These are phyloP conservation scores for Phanerochaete carnosa DNA, from an alignment of 768 basidiomycete species.

Conservation along the genomic window DNA sequence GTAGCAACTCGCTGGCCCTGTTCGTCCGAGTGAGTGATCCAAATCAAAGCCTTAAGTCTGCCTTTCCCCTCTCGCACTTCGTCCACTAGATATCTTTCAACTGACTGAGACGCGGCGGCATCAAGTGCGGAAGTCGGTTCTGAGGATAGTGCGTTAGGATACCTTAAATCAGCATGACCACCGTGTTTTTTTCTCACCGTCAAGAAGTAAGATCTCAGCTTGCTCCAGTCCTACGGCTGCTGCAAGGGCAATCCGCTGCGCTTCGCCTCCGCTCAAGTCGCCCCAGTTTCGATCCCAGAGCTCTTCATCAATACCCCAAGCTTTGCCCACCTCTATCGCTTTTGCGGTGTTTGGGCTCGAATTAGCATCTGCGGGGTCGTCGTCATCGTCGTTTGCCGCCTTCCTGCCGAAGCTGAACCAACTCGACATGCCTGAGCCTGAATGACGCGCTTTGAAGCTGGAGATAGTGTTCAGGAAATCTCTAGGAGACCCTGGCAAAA, in stretches of 20 bases:
- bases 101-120: constrained; percentile 54
- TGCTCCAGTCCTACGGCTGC: constrained; percentile 68
- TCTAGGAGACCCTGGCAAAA: constrained; percentile 78
- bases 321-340: constrained; percentile 50
- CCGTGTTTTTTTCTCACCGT: constrained; percentile 44
- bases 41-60: constrained; percentile 68
- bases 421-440: constrained; percentile 5
- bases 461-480: constrained; percentile 62
- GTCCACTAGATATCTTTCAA: constrained; percentile 59
- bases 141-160: constrained; percentile 24
- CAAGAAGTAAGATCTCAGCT: constrained; percentile 76
- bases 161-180: not conserved
- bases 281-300: constrained; percentile 83
- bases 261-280: constrained; percentile 82
- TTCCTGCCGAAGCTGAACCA: constrained; percentile 14
- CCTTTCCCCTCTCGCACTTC: constrained; percentile 47
- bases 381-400: constrained; percentile 8
- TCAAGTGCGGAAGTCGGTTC: constrained; percentile 93
- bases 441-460: constrained; percentile 44
- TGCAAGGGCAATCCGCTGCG: constrained; percentile 79
- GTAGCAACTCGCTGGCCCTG: constrained; percentile 76
- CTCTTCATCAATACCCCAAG: constrained; percentile 64
- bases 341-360: constrained; percentile 13
- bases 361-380: not conserved
- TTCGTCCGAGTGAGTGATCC: constrained; percentile 88